These are phyloP conservation scores for Globisporangium megalacanthum DNA, from an alignment of 352 stramenopile species.

Conservation along the genomic window DNA sequence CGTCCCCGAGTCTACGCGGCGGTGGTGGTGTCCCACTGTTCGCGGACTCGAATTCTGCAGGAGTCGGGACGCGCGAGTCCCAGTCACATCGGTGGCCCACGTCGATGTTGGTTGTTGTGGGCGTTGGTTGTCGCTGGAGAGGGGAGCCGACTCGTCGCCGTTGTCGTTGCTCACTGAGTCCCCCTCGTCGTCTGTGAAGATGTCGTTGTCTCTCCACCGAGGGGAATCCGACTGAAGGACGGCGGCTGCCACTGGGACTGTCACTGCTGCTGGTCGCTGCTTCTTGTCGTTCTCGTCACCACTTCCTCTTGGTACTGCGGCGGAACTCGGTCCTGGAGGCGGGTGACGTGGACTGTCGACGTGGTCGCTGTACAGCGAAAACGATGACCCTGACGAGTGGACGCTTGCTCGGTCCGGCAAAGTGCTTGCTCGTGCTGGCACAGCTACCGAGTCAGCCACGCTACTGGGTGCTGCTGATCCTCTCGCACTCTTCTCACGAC, in stretches of 20 bases:
- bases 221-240: conserved; percentile 13
- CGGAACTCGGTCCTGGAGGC: background rate
- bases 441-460: background rate
- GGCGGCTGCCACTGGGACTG: background rate
- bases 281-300: conserved; percentile 3
- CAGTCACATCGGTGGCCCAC: background rate
- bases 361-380: conserved; percentile 3
- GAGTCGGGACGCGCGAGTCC: background rate
- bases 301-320: background rate
- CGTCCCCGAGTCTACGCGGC: conserved; percentile 9
- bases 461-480: background rate
- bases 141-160: background rate
- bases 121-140: background rate
- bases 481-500: background rate
- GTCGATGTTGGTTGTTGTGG: background rate
- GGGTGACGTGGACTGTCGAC: conserved; percentile 2
- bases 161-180: conserved; percentile 2
- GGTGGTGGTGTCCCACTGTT: background rate
- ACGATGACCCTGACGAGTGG: conserved; percentile 12
- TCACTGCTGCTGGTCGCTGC: background rate
- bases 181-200: conserved; percentile 22
- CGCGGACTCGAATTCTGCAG: background rate
- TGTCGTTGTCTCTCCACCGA: conserved; percentile 27
- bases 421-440: background rate
- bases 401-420: conserved; percentile 8